Evolutionary conservation across 2,329 filamentous ascomycete genomes (phyloP), one percentile per base, ranked within the genome.

Genomic region (Akanthomyces dipterigenus): DNA sequence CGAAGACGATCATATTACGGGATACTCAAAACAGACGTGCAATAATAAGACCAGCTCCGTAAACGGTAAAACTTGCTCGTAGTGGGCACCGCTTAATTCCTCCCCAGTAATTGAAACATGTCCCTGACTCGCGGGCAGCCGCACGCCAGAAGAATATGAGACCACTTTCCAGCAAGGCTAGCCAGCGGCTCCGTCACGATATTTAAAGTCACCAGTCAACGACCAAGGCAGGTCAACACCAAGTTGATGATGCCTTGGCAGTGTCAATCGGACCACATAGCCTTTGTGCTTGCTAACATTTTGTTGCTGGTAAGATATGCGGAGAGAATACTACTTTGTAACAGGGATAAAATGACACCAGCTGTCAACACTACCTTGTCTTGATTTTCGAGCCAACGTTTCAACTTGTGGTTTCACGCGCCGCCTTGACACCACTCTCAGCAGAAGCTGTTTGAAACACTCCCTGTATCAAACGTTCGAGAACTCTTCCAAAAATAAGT

Each of bases 1-100:
- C 58, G 58, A 59, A 59, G 56, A 46, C 48, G 58, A 61, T 55
- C 49, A 49, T 49, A 49, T 48, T 61, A 40, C 49, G 58, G 58
- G 42, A 49, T 48, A 49, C 58, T 53, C 26, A 60, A 61, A 61
- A 31, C 16, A 55, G 58, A 55, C 31, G 11, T 48, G 50, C 48
- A 48, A 61, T 55, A 55, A 49, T 38, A 11, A 54, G 31, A 22
- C 57, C 38, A 22, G 42, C 36, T 55, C 40, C 49, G 11, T 60
- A 34, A 45, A 28, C 14, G 22, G 34, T 28, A 46, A n/a, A n/a
- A 45, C 20, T 18, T 55, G 40, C 40, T 45, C 40, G n/a, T 38
- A 20, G 38, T 26, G 26, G 26, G 40, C 26, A 26, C 57, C 57
- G 28, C 48, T 60, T 46, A 46, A 60, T n/a, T 24, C n/a, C 36